These are phyloP conservation scores for Massariosphaeria phaeospora DNA, from an alignment of 495 filamentous ascomycete genomes.

Conservation along the genomic window DNA sequence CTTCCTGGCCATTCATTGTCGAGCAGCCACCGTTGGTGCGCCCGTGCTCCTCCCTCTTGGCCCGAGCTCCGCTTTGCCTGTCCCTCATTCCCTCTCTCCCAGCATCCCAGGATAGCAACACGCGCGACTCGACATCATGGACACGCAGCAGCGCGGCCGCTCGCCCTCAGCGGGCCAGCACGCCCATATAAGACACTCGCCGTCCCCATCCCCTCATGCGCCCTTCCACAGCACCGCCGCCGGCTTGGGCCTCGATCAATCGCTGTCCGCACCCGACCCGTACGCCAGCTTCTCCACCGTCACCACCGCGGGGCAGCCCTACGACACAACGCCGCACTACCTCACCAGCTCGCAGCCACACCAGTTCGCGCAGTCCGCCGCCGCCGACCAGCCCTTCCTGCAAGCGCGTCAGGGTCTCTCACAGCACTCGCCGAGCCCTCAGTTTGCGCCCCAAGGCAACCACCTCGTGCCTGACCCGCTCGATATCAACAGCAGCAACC, in stretches of 20 bases:
- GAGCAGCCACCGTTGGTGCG: background rate
- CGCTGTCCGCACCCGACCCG: constrained; percentile 28
- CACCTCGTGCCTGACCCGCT: constrained; percentile 32
- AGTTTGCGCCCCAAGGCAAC: constrained; percentile 37
- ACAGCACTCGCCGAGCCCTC: constrained; percentile 27
- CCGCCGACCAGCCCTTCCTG: constrained; percentile 33
- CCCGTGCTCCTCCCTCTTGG: constrained; percentile 3
- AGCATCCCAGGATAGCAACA: constrained; percentile 30
- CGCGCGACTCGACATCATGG: constrained; percentile 35
- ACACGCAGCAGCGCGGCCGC: constrained; percentile 33
- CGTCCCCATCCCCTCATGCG: constrained; percentile 39
- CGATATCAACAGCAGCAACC: constrained; percentile 26
- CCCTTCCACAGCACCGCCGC: constrained; percentile 20
- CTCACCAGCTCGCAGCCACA: constrained; percentile 28
- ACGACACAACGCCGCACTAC: constrained; percentile 25
- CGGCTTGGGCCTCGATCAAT: constrained; percentile 32
- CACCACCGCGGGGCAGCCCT: constrained; percentile 19
- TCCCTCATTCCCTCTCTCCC: constrained; percentile 5
- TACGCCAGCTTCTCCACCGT: constrained; percentile 27
- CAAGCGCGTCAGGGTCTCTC: constrained; percentile 14
- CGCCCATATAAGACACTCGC: constrained; percentile 39
- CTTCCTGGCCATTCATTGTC: constrained; percentile 12
- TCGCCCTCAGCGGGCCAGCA: constrained; percentile 38
- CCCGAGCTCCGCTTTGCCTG: constrained; percentile 2
- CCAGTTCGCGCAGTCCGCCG: constrained; percentile 22